Evolutionary conservation across 2,329 filamentous ascomycete genomes (phyloP).

Genomic region (Dactylellina drechsleri): DNA sequence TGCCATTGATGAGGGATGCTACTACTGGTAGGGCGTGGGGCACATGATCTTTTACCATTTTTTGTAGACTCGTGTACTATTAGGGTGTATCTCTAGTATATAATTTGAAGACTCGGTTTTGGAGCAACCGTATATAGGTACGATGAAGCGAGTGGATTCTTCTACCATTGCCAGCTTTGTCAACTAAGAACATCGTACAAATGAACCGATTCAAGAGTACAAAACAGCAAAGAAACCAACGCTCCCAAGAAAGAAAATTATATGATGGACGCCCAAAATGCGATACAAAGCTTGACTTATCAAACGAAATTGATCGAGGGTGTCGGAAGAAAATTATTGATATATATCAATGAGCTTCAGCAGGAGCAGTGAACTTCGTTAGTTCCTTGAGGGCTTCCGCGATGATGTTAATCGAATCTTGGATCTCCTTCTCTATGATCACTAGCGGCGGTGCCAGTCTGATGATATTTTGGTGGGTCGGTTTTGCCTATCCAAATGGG

Average conservation of each 20-base stretch:
- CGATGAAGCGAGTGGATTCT: conserved; percentile 11
- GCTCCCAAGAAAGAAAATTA: not conserved
- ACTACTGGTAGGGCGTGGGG: conserved; percentile 49
- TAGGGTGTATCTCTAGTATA: not conserved
- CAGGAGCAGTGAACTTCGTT: conserved; percentile 20
- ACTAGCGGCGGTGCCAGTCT: conserved; percentile 95
- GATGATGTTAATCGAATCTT: conserved; percentile 80
- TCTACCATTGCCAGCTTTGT: conserved; percentile 8
- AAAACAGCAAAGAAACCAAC: not conserved
- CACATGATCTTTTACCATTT: conserved; percentile 14
- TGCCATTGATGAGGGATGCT: conserved; percentile 53
- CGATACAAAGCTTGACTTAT: not conserved
- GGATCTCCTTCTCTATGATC: conserved; percentile 87
- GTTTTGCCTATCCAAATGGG: conserved; percentile 77
- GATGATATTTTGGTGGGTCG: conserved; percentile 98
- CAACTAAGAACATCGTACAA: conserved; percentile 15
- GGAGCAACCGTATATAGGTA: no score
- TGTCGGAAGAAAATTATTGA: not conserved
- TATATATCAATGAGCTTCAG: conserved; percentile 15
- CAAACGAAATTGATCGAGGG: not conserved
- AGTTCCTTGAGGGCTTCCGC: conserved; percentile 83
- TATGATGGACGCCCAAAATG: not conserved
- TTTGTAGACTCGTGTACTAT: not conserved
- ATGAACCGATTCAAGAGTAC: conserved; percentile 7
- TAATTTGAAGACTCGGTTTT: not conserved